Conservation (phyloP, 305 asterid genomes). For the Fraxinus floribunda region DNA sequence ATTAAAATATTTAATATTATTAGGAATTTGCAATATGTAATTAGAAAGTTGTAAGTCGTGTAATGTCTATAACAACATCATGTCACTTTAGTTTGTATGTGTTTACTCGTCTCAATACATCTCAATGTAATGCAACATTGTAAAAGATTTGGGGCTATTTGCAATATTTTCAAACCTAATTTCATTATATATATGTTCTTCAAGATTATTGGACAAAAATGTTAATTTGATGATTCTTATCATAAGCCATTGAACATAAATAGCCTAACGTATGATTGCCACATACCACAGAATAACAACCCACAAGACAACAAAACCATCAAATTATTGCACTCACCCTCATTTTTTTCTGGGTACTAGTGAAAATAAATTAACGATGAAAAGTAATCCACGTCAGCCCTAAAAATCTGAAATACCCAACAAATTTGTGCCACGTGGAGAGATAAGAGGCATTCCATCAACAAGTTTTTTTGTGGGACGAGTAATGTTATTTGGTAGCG, state of each 20-base stretch:
- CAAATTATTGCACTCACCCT: conserved; percentile 51
- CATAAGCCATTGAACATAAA: conserved; percentile 37
- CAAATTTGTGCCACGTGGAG: conserved; percentile 29
- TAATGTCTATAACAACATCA: background rate
- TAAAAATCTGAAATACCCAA: conserved; percentile 42
- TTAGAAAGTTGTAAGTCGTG: background rate
- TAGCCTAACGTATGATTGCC: conserved; percentile 37
- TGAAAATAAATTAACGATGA: conserved; percentile 58
- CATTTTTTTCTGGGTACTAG: conserved; percentile 42
- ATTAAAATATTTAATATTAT: no score
- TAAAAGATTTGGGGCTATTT: background rate
- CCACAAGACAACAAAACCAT: conserved; percentile 43
- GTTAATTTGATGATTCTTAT: conserved; percentile 18
- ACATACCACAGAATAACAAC: conserved; percentile 36
- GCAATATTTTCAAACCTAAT: background rate
- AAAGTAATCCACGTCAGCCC: conserved; percentile 47
- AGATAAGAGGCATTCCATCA: conserved; percentile 45
- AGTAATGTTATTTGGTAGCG: no score
- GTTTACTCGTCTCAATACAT: background rate
- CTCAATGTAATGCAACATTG: background rate
- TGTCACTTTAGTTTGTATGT: background rate
- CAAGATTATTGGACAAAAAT: background rate
- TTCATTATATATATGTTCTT: background rate
- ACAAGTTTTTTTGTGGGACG: background rate
- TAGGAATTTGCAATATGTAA: background rate